phyloP scores from a whole-genome alignment of 108 stramenopile species.

The Epithemia pelagica region DNA sequence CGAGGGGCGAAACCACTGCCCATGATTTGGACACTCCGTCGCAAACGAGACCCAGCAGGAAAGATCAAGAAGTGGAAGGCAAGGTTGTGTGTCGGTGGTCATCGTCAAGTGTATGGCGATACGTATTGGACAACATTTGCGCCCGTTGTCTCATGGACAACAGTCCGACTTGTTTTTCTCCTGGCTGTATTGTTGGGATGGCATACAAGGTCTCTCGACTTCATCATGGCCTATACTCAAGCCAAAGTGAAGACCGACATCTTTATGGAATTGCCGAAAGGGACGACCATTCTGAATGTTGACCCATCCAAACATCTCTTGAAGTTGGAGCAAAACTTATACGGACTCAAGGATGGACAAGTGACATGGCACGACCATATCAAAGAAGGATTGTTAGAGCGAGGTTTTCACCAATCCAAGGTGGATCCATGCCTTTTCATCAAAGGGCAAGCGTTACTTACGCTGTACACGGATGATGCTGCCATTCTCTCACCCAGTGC shows the following conservation, averaged over 20 bases:
- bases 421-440: conserved; percentile 37
- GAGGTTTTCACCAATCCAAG: conserved; percentile 22
- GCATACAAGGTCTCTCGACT: conserved; percentile 38
- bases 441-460: conserved; percentile 18
- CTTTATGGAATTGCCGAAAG: too few species aligned
- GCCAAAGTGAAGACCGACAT: too few species aligned
- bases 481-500: conserved; percentile 15
- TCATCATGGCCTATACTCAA: conserved; percentile 14
- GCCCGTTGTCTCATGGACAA: conserved; percentile 37
- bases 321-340: conserved; percentile 22
- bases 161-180: conserved; percentile 23
- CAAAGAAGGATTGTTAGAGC: conserved; percentile 2
- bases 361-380: conserved; percentile 30
- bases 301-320: conserved; percentile 13
- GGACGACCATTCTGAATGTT: conserved; percentile 12
- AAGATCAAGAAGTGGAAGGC: conserved; percentile 25
- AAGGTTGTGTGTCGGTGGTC: conserved; percentile 20
- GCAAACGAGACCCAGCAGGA: conserved; percentile 29
- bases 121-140: conserved; percentile 32
- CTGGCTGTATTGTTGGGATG: conserved; percentile 16
- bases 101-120: conserved; percentile 7
- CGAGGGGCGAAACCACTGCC: conserved; percentile 24
- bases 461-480: conserved; percentile 28
- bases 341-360: conserved; percentile 33
- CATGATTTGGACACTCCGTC: conserved; percentile 36